Percentiles rank a stretch among this genome's conserved stretches.
These are phyloP conservation scores for Rhodomyrtus psidioides DNA, from an alignment of 441 rosid genomes.

Conservation along the genomic window DNA sequence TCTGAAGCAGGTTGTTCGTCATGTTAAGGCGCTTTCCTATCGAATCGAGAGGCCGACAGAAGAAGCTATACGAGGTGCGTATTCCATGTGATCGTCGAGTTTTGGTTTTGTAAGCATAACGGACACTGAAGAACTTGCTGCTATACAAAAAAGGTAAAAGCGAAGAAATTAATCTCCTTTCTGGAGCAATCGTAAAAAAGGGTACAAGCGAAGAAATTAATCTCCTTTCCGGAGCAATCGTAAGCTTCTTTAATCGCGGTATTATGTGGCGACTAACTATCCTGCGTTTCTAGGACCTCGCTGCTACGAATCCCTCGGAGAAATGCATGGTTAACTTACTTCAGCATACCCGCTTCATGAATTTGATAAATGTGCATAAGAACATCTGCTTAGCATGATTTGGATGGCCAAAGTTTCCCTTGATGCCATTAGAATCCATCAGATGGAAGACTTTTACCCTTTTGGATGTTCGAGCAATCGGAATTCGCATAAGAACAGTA, in stretches of 20 bases:
- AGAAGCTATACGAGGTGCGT: conserved; percentile 13
- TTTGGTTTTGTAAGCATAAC: background rate
- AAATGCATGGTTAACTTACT: background rate
- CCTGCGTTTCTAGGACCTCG: background rate
- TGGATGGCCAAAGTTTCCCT: background rate
- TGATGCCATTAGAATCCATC: background rate
- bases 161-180: background rate
- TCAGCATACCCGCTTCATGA: background rate
- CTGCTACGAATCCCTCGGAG: background rate
- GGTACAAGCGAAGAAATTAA: background rate
- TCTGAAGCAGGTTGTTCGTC: background rate
- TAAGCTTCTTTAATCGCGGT: background rate
- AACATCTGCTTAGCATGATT: background rate
- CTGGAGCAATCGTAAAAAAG: fast-evolving
- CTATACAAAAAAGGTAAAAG: background rate
- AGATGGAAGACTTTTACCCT: background rate
- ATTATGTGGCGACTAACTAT: background rate
- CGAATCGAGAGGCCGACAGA: conserved; percentile 16
- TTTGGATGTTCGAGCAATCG: background rate
- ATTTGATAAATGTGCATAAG: background rate
- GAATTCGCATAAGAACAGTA: background rate
- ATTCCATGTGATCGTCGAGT: background rate
- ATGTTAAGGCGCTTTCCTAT: conserved; percentile 17
- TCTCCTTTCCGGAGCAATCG: background rate
- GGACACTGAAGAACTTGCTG: background rate